These are phyloP conservation scores for Chaetomium strumarium DNA, from an alignment of 2,329 filamentous ascomycete genomes.

Conservation along the genomic window DNA sequence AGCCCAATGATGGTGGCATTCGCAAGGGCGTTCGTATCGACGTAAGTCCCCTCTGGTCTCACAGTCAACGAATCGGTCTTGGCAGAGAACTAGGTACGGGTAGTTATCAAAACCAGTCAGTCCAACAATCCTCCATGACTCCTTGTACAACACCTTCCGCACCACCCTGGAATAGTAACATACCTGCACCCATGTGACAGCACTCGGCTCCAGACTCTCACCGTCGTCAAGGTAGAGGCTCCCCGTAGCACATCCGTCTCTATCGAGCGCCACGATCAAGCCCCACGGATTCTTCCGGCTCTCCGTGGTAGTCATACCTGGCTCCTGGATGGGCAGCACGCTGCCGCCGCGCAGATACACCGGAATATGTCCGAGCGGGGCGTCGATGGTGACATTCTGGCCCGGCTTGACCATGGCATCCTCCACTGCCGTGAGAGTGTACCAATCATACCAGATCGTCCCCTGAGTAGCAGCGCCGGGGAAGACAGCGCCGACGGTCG, in stretches of 20 bases:
- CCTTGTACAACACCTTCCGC: too few relatives aligned
- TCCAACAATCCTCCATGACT: background rate
- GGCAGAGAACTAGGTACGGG: slow-evolving; percentile 27
- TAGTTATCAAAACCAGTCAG: slow-evolving; percentile 31
- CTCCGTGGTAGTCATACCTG: slow-evolving; percentile 60
- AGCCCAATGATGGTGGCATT: slow-evolving; percentile 61
- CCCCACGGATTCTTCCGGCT: slow-evolving; percentile 61
- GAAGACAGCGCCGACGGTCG: slow-evolving; percentile 61
- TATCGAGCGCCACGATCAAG: slow-evolving; percentile 56
- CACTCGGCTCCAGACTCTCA: slow-evolving; percentile 53
- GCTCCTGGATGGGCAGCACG: slow-evolving; percentile 62
- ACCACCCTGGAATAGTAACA: slow-evolving; percentile 18
- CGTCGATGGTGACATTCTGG: slow-evolving; percentile 37
- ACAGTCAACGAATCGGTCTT: slow-evolving; percentile 41
- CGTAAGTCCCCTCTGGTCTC: slow-evolving; percentile 44
- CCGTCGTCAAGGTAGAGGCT: slow-evolving; percentile 70
- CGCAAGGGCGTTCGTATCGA: slow-evolving; percentile 51
- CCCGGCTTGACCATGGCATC: slow-evolving; percentile 30
- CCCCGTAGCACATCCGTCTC: slow-evolving; percentile 51
- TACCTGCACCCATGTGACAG: slow-evolving; percentile 48
- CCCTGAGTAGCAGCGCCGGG: slow-evolving; percentile 54
- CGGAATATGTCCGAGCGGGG: slow-evolving; percentile 61
- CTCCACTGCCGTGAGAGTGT: slow-evolving; percentile 53
- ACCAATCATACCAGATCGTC: slow-evolving; percentile 74
- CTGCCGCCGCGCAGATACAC: slow-evolving; percentile 64